Base-by-base conservation (phyloP, 2,329 filamentous ascomycete genomes). In the Neopestalotiopsis sp. region DNA sequence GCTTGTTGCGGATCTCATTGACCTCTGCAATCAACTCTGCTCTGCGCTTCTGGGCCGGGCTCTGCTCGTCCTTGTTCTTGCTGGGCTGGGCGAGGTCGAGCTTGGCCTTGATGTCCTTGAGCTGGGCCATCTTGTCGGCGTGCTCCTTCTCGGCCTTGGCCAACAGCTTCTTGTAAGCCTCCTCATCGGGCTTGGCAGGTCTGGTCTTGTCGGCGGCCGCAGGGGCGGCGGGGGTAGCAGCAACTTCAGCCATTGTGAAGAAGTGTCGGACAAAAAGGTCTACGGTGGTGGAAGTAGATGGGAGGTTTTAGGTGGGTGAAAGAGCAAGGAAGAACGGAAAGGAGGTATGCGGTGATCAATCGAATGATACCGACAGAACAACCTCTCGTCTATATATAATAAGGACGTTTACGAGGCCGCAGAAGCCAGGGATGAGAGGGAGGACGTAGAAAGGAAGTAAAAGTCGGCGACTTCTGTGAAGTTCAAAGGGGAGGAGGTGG, bases 181-280 rank as follows among this genome's bases (percentile, higher is more conserved):
- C 92, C 84, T 96, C 93, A 81, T 98, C 93, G 61, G 96, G 96
- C 87, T 92, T 94, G 82, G 93, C 89, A 67, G 95, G 94, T 84
- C 91, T 94, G 77, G 84, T 79, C 72, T 82, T 81, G 69, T 76
- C 76, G 70, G 85, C 79, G 68, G 86, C 79, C 62, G 85, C 79
- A 70, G 82, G 80, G 68, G 84, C 80, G 68, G 84, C 81, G 70
- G 84, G 81, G 76, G 83, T 78, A 73, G 80, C 74, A 72, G 80
- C 78, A 61, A 80, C 71, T 67, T 87, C 83, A 68, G 86, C 83
- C 87, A 89, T 89, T 68, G 68, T 81, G 72, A 61, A 59, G 70
- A 42, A 30, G 24, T 57, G 40, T 53, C 32, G 38, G 6, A 10
- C 24, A 38, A 38, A 38, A 10, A 10, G 10, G 34, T 7, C 6